phyloP scores from a whole-genome alignment of 2,329 filamentous ascomycete species.

The Ophiocordyceps camponoti-rufipedis region DNA sequence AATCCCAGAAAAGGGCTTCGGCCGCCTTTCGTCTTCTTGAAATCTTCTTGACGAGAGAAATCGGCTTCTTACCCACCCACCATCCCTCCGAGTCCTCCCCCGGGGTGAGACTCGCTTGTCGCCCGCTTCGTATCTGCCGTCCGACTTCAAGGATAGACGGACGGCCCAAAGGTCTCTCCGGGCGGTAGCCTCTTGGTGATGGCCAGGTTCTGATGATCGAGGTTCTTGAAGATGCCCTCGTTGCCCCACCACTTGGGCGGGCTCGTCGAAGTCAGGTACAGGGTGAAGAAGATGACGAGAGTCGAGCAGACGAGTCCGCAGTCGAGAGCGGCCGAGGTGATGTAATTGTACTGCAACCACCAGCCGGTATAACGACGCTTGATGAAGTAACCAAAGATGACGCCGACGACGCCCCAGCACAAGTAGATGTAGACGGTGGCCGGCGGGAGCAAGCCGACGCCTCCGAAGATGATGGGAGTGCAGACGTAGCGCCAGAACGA shows the following conservation, averaged over 20 bases:
- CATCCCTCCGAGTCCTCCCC: not conserved
- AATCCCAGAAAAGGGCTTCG: not conserved
- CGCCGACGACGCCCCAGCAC: constrained; percentile 34
- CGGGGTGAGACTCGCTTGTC: not conserved
- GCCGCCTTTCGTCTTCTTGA: no score
- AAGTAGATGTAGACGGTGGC: constrained; percentile 37
- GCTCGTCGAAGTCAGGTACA: not conserved
- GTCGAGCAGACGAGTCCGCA: not conserved
- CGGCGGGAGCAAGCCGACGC: constrained; percentile 29
- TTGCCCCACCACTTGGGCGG: constrained; percentile 29
- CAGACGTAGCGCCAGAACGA: constrained; percentile 28
- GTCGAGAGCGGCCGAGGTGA: constrained; percentile 32
- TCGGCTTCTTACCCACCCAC: not conserved
- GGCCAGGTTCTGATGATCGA: constrained; percentile 11
- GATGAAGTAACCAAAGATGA: constrained; percentile 35
- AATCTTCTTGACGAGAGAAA: no score
- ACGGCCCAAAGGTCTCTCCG: constrained; percentile 20
- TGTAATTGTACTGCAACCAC: constrained; percentile 50
- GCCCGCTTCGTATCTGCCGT: not conserved
- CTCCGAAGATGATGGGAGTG: constrained; percentile 20
- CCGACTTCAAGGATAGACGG: constrained; percentile 2
- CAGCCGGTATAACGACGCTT: constrained; percentile 30
- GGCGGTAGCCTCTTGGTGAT: constrained; percentile 11
- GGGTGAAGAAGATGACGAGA: no score
- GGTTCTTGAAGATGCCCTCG: constrained; percentile 9